Conservation (phyloP, 192 early-diverging fungal species). For the Rhizophlyctis rosea region DNA sequence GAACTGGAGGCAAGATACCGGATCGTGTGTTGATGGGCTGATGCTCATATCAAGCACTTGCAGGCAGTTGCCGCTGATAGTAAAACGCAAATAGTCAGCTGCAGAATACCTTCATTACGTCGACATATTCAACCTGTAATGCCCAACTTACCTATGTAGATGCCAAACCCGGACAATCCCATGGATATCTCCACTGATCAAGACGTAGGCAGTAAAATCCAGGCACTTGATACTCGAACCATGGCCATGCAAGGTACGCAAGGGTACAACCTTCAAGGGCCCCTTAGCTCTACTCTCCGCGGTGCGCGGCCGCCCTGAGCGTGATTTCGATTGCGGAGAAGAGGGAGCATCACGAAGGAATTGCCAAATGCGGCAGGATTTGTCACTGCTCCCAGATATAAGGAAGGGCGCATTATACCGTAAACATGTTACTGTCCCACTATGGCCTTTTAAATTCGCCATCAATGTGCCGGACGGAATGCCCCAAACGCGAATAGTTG, state of each 20-base stretch:
- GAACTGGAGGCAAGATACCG: conserved; percentile 23
- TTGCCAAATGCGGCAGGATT: conserved; percentile 33
- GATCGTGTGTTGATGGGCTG: conserved; percentile 7
- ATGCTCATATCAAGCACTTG: conserved; percentile 15
- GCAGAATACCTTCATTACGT: too few relatives aligned
- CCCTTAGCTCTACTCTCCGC: background rate
- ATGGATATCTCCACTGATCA: conserved; percentile 34
- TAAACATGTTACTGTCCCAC: conserved; percentile 27
- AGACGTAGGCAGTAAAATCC: conserved; percentile 21
- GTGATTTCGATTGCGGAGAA: background rate
- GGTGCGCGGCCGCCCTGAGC: background rate
- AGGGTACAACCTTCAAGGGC: background rate
- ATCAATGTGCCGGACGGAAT: conserved; percentile 4
- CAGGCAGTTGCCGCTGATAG: conserved; percentile 36
- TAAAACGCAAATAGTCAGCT: too few relatives aligned
- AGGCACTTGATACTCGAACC: conserved; percentile 33
- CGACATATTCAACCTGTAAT: too few relatives aligned
- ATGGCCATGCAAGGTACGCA: conserved; percentile 36
- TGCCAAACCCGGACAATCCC: conserved; percentile 36
- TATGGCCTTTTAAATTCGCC: conserved; percentile 15
- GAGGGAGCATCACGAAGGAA: background rate
- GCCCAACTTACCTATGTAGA: conserved; percentile 32
- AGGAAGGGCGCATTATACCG: conserved; percentile 7
- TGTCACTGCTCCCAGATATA: conserved; percentile 31
- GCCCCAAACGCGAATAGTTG: conserved; percentile 21